Conservation (phyloP, 2,329 filamentous ascomycete species). For the Alternaria sp. region DNA sequence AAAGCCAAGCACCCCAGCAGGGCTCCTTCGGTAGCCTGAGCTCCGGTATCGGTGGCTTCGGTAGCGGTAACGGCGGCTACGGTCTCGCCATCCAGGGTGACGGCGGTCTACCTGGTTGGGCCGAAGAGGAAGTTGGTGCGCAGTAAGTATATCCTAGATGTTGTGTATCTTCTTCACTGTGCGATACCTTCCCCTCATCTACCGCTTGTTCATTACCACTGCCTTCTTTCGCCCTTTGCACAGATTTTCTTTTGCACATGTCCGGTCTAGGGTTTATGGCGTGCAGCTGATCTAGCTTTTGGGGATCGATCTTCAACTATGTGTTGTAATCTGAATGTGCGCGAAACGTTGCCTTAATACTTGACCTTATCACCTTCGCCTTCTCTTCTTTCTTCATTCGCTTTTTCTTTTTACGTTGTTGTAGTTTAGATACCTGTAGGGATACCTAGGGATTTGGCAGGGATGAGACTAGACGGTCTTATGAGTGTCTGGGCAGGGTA, state of each 20-base stretch:
- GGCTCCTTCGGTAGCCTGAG: slow-evolving; percentile 67
- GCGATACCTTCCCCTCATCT: slow-evolving; percentile 41
- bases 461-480: slow-evolving; percentile 17
- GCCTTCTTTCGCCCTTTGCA: slow-evolving; percentile 6
- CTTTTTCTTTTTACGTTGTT: slow-evolving; percentile 22
- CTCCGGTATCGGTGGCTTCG: slow-evolving; percentile 66
- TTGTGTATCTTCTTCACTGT: slow-evolving; percentile 40
- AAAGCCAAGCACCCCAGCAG: slow-evolving; percentile 50
- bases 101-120: slow-evolving; percentile 67
- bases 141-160: slow-evolving; percentile 50
- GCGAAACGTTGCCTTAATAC: slow-evolving; percentile 26
- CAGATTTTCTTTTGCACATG: slow-evolving; percentile 18
- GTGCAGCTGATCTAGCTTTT: slow-evolving; percentile 25
- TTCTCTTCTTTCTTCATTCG: slow-evolving; percentile 16
- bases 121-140: slow-evolving; percentile 68
- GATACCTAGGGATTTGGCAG: slow-evolving; percentile 23
- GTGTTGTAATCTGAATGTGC: slow-evolving; percentile 36
- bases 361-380: slow-evolving; percentile 33
- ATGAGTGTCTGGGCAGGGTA: slow-evolving; percentile 13
- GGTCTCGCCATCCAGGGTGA: slow-evolving; percentile 68
- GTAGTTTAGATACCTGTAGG: slow-evolving; percentile 40
- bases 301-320: slow-evolving; percentile 24
- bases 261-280: slow-evolving; percentile 18
- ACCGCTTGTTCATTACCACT: slow-evolving; percentile 38
- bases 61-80: slow-evolving; percentile 62